phyloP scores from a whole-genome alignment of 2,329 filamentous ascomycete genomes.

The Ramularia endophylla region DNA sequence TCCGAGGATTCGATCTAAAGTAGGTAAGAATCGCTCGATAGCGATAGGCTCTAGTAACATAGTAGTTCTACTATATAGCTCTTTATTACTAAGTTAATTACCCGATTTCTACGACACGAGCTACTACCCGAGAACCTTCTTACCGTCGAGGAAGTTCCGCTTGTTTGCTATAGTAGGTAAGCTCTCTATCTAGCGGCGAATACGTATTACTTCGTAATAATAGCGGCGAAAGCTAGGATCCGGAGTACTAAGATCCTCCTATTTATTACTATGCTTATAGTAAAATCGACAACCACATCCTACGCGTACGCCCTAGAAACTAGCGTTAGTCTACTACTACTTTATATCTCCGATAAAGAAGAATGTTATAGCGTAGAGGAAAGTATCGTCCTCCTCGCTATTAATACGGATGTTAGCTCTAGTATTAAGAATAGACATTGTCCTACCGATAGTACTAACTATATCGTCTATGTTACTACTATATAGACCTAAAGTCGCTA shows the following conservation, averaged over 20 bases:
- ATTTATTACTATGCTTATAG: neutral
- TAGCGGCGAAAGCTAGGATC: too few species aligned
- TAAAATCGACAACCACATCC: neutral
- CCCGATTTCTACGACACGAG: neutral
- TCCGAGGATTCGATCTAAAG: neutral
- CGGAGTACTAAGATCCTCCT: neutral
- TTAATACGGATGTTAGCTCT: too few species aligned
- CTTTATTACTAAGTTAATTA: neutral
- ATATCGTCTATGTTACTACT: neutral
- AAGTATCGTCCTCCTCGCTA: neutral
- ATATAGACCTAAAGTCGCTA: neutral
- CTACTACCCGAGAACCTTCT: neutral
- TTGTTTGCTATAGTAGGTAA: neutral
- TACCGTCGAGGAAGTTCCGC: neutral
- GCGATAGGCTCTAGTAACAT: neutral
- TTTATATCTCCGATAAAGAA: neutral
- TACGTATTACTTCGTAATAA: too few species aligned
- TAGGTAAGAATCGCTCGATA: too few species aligned
- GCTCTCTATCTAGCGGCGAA: neutral
- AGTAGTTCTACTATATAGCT: too few species aligned
- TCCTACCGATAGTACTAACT: neutral
- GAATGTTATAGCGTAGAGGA: neutral
- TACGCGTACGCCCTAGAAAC: neutral
- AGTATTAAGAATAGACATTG: neutral
- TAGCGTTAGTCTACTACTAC: neutral